Base-by-base conservation (phyloP, 495 filamentous ascomycete species). In the Xanthoparmelia taractica region DNA sequence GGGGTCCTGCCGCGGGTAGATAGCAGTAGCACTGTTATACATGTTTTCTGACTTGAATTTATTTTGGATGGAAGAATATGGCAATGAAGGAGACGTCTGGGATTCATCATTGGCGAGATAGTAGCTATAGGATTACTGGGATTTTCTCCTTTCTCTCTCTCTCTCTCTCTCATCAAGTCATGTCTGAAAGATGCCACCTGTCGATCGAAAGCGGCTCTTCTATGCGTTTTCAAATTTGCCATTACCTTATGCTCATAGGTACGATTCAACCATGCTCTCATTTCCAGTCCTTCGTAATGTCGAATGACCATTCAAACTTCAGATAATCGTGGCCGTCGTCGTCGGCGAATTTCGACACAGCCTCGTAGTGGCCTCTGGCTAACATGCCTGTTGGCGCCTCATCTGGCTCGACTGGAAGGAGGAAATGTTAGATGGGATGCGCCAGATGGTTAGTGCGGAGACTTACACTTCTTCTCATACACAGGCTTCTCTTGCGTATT, bases 251-350 rank as follows among this genome's bases (percentile, higher is more conserved):
- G 18, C 8, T 54, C 29, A 18, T 33, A 27, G 1, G 7, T 4
- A 2, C 27, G 8, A 3, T 40, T 0, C 0, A 41, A 31, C 13
- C 31, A 36, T 36, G 12, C 23, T 34, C 55, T 71, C 60, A 77
- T 70, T 84, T 87, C 95, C 94, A 97, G 71, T 93, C 89, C 81
- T 97, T 98, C 73, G 84, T 81, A 71, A 98, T 96, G 68, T 96
- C 87, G 69, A 98, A 97, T 57, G 83, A 80, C 94, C 94, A 98
- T 62, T 92, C 86, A 75, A 98, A 97, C 69, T 85, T 76, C 45
- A 98, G 80, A 74, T 97, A 91, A 37, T 79, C 84, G 73, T 90
- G 83, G 65, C 89, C 80, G 76, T 98, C 94, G 65, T 98, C 94
- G 72, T 98, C 94, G 60, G 94, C 78, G 75, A 98, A 97, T 73